These are phyloP conservation scores for Termitomyces sp. DNA, from an alignment of 768 basidiomycete genomes.

Conservation along the genomic window DNA sequence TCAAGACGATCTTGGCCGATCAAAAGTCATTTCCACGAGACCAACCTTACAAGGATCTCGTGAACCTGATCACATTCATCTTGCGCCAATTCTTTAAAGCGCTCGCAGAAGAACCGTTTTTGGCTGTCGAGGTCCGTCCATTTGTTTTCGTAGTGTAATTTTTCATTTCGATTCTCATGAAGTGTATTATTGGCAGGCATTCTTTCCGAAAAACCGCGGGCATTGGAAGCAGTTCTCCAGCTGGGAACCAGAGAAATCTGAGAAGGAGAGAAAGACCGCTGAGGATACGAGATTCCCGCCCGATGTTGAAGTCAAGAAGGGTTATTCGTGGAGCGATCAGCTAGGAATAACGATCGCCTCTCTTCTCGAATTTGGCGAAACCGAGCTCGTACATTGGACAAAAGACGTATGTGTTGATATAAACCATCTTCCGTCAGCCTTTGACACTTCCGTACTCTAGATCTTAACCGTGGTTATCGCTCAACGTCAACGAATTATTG, in stretches of 20 bases:
- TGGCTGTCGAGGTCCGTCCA: slow-evolving; percentile 77
- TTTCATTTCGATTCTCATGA: neutral
- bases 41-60: slow-evolving; percentile 77
- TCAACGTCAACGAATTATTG: slow-evolving; percentile 56
- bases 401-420: slow-evolving; percentile 58
- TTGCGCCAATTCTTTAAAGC: slow-evolving; percentile 94
- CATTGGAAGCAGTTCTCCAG: slow-evolving; percentile 85
- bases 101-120: slow-evolving; percentile 76
- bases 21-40: slow-evolving; percentile 76
- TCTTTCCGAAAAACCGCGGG: slow-evolving; percentile 86
- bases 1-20: slow-evolving; percentile 82
- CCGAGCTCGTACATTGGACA: slow-evolving; percentile 71
- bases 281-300: slow-evolving; percentile 47
- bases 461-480: slow-evolving; percentile 58
- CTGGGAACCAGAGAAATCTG: slow-evolving; percentile 58
- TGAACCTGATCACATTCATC: slow-evolving; percentile 80
- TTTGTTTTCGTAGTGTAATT: neutral
- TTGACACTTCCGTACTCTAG: slow-evolving; percentile 28
- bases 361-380: slow-evolving; percentile 63
- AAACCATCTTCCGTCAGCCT: neutral
- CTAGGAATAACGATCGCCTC: slow-evolving; percentile 80
- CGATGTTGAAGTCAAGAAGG: slow-evolving; percentile 83
- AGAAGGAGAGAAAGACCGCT: slow-evolving; percentile 30
- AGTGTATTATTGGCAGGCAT: slow-evolving; percentile 46
- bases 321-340: slow-evolving; percentile 86